These are phyloP conservation scores for Rhynchospora pubera DNA, from an alignment of 176 grass and related monocot genomes.

Conservation along the genomic window DNA sequence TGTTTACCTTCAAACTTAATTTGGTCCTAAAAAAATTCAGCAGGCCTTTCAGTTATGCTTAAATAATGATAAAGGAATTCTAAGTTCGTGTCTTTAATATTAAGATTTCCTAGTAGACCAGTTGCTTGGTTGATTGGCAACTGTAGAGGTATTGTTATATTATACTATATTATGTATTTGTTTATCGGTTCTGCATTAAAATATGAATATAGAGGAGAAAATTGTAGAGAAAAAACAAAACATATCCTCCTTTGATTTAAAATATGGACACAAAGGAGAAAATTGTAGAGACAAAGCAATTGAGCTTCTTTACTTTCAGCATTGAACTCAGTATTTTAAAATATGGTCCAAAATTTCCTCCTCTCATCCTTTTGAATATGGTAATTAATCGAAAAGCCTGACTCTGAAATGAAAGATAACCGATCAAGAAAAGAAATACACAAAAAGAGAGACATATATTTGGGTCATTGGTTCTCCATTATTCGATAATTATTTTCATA, in stretches of 20 bases:
- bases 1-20: background rate
- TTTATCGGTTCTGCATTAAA: background rate
- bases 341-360: background rate
- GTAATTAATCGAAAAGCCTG: background rate
- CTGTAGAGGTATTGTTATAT: background rate
- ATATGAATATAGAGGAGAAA: background rate
- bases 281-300: background rate
- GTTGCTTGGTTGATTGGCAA: background rate
- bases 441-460: background rate
- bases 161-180: background rate
- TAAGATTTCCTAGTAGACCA: background rate
- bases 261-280: background rate
- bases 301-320: background rate
- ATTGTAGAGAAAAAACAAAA: background rate
- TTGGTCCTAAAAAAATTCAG: background rate
- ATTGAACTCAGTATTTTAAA: background rate
- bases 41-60: background rate
- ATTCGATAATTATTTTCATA: background rate
- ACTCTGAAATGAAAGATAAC: background rate
- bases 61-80: background rate
- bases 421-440: background rate
- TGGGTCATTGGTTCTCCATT: background rate
- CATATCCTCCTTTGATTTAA: background rate
- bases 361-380: background rate
- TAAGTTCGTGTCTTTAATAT: background rate